A percentile compares a stretch with the other conserved stretches of the same genome.
Conservation (phyloP, 1,284 basidiomycete genomes). For the Schizophyllum amplum region DNA sequence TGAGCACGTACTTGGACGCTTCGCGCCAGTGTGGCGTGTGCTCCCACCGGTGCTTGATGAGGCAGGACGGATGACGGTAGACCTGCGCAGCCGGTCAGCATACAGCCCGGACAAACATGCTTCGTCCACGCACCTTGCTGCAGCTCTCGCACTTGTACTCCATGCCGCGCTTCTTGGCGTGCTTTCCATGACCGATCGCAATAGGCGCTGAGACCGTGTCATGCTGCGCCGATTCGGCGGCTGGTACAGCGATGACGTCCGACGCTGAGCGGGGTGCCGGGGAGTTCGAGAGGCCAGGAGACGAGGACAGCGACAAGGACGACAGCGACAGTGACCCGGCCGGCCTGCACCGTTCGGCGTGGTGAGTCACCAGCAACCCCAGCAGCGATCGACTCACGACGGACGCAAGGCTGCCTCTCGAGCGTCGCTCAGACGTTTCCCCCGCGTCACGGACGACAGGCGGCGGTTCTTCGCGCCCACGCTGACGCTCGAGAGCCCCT, state of each 20-base stretch:
- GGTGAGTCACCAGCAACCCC: constrained; percentile 3
- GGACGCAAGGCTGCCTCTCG: constrained; percentile 64
- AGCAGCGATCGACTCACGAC: constrained; percentile 41
- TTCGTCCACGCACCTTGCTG: constrained; percentile 54
- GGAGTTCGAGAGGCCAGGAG: constrained; percentile 29
- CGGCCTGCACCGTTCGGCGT: constrained; percentile 7
- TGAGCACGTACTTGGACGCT: constrained; percentile 87
- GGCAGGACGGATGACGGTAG: constrained; percentile 89
- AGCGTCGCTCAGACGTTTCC: constrained; percentile 65
- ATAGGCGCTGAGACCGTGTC: constrained; percentile 20
- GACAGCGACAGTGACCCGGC: constrained; percentile 33
- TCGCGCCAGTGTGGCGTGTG: constrained; percentile 97
- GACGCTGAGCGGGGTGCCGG: constrained; percentile 22
- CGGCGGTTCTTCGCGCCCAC: constrained; percentile 53
- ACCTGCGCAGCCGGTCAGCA: constrained; percentile 40
- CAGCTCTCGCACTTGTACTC: constrained; percentile 92
- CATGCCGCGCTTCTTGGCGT: constrained; percentile 67
- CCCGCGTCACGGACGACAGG: constrained; percentile 58
- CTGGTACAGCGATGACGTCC: neutral
- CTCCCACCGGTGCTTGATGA: constrained; percentile 97
- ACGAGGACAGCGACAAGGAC: constrained; percentile 46
- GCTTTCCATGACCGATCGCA: constrained; percentile 28
- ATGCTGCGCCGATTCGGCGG: neutral
- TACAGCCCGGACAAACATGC: neutral
- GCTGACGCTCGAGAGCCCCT: constrained; percentile 22